Conservation (phyloP, 2,329 filamentous ascomycete genomes). For the Pseudogymnoascus sp. region DNA sequence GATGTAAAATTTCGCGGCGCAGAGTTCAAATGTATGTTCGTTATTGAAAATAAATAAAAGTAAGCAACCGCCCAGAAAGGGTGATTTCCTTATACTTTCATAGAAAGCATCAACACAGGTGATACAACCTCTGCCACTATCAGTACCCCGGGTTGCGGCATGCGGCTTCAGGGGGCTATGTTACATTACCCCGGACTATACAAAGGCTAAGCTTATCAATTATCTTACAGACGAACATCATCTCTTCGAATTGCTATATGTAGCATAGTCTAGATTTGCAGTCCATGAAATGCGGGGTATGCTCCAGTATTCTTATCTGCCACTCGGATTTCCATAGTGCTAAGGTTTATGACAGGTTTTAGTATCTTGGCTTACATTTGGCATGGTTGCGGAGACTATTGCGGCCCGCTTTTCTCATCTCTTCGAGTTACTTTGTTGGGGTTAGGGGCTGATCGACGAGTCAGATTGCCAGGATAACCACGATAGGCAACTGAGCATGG, state of each 20-base stretch:
- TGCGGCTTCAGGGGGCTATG: neutral
- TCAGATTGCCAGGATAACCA: too few species aligned
- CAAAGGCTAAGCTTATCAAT: neutral
- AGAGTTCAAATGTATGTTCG: neutral
- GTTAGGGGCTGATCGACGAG: too few species aligned
- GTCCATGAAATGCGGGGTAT: neutral
- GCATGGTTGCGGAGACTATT: neutral
- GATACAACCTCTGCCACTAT: neutral
- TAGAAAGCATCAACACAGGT: neutral
- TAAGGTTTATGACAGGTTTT: neutral
- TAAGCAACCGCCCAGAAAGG: neutral
- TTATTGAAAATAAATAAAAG: neutral
- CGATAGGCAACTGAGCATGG: neutral
- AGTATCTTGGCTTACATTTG: neutral
- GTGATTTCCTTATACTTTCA: neutral
- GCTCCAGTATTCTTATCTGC: too few species aligned
- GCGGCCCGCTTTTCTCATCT: too few species aligned
- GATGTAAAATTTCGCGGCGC: neutral
- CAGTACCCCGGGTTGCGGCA: neutral
- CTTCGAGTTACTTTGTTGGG: too few species aligned
- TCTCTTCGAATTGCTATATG: neutral
- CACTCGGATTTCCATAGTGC: neutral
- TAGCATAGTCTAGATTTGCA: neutral
- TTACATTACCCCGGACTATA: neutral
- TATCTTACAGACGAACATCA: neutral